Evolutionary conservation across 768 basidiomycete genomes (phyloP).

Genomic region (Xanthoconium purpureum): DNA sequence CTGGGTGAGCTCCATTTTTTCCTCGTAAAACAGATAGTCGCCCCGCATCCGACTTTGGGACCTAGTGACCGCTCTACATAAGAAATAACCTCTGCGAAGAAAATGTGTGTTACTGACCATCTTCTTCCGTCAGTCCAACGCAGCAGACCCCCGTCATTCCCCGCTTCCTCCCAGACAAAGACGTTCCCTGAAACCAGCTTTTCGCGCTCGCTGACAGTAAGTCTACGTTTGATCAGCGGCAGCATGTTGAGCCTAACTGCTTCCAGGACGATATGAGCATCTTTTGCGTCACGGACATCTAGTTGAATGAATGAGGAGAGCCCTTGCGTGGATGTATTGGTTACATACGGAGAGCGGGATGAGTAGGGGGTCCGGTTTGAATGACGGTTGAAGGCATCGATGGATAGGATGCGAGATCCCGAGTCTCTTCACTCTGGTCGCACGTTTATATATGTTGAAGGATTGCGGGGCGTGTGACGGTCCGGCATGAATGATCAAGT

Average conservation of each 20-base stretch:
- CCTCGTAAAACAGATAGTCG: conserved; percentile 81
- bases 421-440: background rate
- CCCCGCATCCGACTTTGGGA: conserved; percentile 84
- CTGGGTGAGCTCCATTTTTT: conserved; percentile 76
- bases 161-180: conserved; percentile 85
- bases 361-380: conserved; percentile 27
- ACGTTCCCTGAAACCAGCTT: conserved; percentile 70
- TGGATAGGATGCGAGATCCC: conserved; percentile 3
- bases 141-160: conserved; percentile 61
- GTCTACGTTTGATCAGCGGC: conserved; percentile 66
- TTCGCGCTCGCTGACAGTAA: conserved; percentile 68
- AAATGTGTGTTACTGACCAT: conserved; percentile 45
- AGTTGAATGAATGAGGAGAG: conserved; percentile 1
- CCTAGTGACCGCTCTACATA: conserved; percentile 38
- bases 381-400: conserved; percentile 18
- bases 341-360: conserved; percentile 31
- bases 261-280: conserved; percentile 74
- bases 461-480: conserved; percentile 16
- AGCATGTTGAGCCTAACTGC: conserved; percentile 69
- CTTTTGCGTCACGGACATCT: conserved; percentile 80
- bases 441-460: conserved; percentile 25
- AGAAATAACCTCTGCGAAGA: background rate
- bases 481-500: conserved; percentile 14
- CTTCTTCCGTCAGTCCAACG: conserved; percentile 82
- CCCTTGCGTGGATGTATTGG: background rate